A percentile compares a stretch with the other conserved stretches of the same genome.
phyloP scores from a whole-genome alignment of 805 yeast species.

The Allodekkera sacchari region DNA sequence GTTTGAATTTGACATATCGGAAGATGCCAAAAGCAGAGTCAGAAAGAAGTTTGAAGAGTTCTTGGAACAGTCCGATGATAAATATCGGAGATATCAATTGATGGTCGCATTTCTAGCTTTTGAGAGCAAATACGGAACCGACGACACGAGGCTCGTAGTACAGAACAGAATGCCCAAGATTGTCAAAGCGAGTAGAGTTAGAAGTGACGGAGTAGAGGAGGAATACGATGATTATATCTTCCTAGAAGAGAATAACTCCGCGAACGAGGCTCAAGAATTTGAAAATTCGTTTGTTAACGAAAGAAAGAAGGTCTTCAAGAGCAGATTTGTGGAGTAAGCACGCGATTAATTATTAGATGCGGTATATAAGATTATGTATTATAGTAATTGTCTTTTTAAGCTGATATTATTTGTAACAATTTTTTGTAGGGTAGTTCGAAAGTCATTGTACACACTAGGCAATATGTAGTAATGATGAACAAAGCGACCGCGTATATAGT shows the following conservation, averaged over 20 bases:
- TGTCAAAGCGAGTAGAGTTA: slow-evolving; percentile 34
- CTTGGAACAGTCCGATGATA: slow-evolving; percentile 28
- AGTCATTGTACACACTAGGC: slow-evolving; percentile 30
- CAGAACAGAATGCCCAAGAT: slow-evolving; percentile 44
- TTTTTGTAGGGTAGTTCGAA: slow-evolving; percentile 22
- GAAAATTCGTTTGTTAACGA: not conserved
- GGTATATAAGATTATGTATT: not conserved
- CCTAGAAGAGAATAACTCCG: slow-evolving; percentile 44
- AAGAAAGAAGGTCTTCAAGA: not conserved
- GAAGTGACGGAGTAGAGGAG: slow-evolving; percentile 36
- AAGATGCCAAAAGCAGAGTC: slow-evolving; percentile 34
- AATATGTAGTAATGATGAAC: slow-evolving; percentile 34
- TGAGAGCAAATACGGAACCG: slow-evolving; percentile 55
- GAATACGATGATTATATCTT: slow-evolving; percentile 57
- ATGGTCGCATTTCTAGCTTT: slow-evolving; percentile 57
- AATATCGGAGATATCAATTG: slow-evolving; percentile 41
- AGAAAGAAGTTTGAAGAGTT: slow-evolving; percentile 54
- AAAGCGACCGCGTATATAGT: slow-evolving; percentile 51
- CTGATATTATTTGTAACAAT: slow-evolving; percentile 2
- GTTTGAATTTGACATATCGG: slow-evolving; percentile 42
- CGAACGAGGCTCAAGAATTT: not conserved
- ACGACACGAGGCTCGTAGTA: slow-evolving; percentile 27
- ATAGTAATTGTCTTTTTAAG: not conserved
- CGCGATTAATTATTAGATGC: not conserved
- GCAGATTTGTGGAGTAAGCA: slow-evolving; percentile 1